These are phyloP conservation scores for Lecanicillium sp. DNA, from an alignment of 2,329 filamentous ascomycete genomes.

Conservation along the genomic window DNA sequence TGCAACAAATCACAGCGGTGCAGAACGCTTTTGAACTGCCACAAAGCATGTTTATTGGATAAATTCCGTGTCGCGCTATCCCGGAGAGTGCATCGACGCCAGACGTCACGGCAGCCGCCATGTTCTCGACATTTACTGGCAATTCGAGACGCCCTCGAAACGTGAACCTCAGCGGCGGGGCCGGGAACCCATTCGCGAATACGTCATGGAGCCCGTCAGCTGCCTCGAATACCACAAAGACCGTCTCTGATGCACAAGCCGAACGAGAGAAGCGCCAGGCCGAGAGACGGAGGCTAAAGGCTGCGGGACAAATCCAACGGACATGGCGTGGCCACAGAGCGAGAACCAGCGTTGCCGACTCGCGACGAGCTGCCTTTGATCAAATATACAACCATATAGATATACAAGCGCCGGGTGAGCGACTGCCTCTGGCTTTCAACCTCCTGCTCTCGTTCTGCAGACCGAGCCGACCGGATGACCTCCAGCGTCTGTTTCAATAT, in stretches of 20 bases:
- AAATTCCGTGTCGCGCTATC: too few relatives aligned
- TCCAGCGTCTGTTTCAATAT: slow-evolving; percentile 38
- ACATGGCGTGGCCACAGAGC: slow-evolving; percentile 71
- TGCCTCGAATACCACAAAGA: slow-evolving; percentile 61
- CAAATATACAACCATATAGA: slow-evolving; percentile 36
- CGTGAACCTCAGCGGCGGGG: slow-evolving; percentile 86
- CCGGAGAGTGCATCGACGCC: too few relatives aligned
- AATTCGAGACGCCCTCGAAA: slow-evolving; percentile 78
- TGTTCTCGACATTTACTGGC: slow-evolving; percentile 92
- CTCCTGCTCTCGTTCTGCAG: slow-evolving; percentile 45
- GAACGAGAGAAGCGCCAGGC: slow-evolving; percentile 74
- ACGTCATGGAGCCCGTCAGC: slow-evolving; percentile 48
- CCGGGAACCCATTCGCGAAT: slow-evolving; percentile 69
- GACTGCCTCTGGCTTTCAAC: slow-evolving; percentile 32
- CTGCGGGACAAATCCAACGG: slow-evolving; percentile 66
- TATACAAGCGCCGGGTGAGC: slow-evolving; percentile 24
- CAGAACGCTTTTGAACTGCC: too few relatives aligned
- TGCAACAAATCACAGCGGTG: background rate
- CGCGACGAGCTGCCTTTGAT: slow-evolving; percentile 58
- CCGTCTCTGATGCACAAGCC: slow-evolving; percentile 78
- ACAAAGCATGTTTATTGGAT: too few relatives aligned
- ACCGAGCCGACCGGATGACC: slow-evolving; percentile 34
- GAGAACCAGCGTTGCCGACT: slow-evolving; percentile 49
- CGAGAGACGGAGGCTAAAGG: slow-evolving; percentile 70
- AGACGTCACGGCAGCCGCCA: too few relatives aligned